Evolutionary conservation across 345 rosid genomes (phyloP), one percentile per base, ranked within the genome.

Genomic region (Hypericum perforatum): DNA sequence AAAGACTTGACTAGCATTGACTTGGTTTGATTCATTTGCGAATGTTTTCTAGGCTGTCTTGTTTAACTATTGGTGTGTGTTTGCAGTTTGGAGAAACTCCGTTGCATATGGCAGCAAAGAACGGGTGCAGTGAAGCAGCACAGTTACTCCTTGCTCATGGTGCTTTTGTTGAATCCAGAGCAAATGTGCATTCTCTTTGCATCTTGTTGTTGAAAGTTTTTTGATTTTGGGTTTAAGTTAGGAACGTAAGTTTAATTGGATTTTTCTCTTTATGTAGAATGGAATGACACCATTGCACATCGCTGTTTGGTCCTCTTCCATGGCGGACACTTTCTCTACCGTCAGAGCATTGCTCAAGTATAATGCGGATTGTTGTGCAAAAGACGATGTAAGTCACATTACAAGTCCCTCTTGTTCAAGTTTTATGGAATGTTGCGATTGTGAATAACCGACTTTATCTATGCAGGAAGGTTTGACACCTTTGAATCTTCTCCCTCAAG

Each of bases 281-380:
- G 99, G 99, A 67, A 94, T 94, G 95, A 89, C 97, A 15, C 95
- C 99, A 9, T 75, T 94, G 68, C 99, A 94, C 57, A 85, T 94
- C 61, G 95, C 99, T 37, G 97, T 94, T 47, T 94, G 99, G 97
- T 49, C 80, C 76, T 94, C 99, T 0, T 80, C 86, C 41, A 78
- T 84, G 44, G 76, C 94, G 13, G 94, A 84, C 39, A 87, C 82
- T 69, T 74, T 68, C 68, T 76, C 80, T 13, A 84, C 97, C 64
- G 95, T 86, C 53, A 74, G 79, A 81, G 77, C 94, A 43, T 54
- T 94, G 69, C 94, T 94, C 0, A 92, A 86, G 68, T 47, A 76
- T 68, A 76, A 86, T 67, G 99, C 99, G 0, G 82, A 94, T 73
- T 94, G 99, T 70, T 77, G 82, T 61, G 87, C 96, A 0, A 77